Conservation (phyloP, 2,329 filamentous ascomycete genomes). For the Xylariaceae sp. region DNA sequence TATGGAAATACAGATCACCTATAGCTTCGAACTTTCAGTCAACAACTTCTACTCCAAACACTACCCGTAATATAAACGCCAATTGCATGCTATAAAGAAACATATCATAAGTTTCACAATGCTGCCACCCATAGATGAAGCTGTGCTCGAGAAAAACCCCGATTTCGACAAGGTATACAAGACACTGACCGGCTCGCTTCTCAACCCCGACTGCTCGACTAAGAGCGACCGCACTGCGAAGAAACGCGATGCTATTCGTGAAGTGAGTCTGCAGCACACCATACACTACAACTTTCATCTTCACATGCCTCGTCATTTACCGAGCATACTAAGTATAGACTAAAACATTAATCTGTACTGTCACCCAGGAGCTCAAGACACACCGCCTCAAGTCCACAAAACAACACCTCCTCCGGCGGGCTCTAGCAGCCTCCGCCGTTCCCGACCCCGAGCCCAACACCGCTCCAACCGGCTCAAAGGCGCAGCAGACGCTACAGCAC, state of each 20-base stretch:
- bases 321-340: background rate
- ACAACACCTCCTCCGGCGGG: slow-evolving; percentile 52
- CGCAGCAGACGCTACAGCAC: slow-evolving; percentile 18
- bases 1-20: too few species aligned
- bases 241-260: slow-evolving; percentile 51
- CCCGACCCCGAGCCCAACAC: slow-evolving; percentile 20
- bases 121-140: slow-evolving; percentile 61
- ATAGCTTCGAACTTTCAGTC: too few species aligned
- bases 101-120: slow-evolving; percentile 39
- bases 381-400: slow-evolving; percentile 53
- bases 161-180: slow-evolving; percentile 62
- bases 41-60: background rate
- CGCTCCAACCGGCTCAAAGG: background rate
- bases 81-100: too few species aligned
- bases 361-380: slow-evolving; percentile 51
- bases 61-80: too few species aligned
- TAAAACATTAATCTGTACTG: slow-evolving; percentile 1
- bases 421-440: slow-evolving; percentile 51
- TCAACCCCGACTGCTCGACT: slow-evolving; percentile 62
- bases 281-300: too few species aligned
- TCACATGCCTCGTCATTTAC: background rate
- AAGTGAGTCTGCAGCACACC: slow-evolving; percentile 44
- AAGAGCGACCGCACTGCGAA: slow-evolving; percentile 53
- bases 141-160: slow-evolving; percentile 58
- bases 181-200: slow-evolving; percentile 54